A percentile compares a stretch with the other conserved stretches of the same genome.
phyloP scores from a whole-genome alignment of 192 early-diverging fungal genomes.

The Entomortierella parvispora region DNA sequence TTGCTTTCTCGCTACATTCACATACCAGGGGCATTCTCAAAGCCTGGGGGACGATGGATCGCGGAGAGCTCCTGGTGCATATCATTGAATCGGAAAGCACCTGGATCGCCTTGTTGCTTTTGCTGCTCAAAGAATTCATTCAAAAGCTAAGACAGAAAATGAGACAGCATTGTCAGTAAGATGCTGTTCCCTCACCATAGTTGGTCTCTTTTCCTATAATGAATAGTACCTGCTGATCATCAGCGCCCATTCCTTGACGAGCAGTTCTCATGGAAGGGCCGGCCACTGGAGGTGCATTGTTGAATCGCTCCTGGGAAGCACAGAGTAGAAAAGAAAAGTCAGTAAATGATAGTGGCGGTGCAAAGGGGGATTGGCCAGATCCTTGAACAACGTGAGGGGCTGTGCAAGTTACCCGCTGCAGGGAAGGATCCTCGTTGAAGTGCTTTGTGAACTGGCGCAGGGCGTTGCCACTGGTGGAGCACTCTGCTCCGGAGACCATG shows the following conservation, averaged over 20 bases:
- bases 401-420: conserved; percentile 79
- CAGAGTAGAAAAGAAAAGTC: background rate
- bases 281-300: conserved; percentile 7
- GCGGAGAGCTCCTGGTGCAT: conserved; percentile 48
- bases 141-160: conserved; percentile 17
- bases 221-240: conserved; percentile 44
- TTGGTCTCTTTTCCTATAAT: too few species aligned
- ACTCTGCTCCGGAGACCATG: conserved; percentile 72
- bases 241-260: conserved; percentile 30
- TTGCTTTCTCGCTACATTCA: background rate
- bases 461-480: conserved; percentile 76
- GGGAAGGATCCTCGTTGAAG: conserved; percentile 77
- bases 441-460: conserved; percentile 85
- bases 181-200: too few species aligned
- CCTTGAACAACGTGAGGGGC: too few species aligned
- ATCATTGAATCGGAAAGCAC: conserved; percentile 37
- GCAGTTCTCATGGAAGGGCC: conserved; percentile 37
- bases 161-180: background rate
- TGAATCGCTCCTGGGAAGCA: conserved; percentile 21
- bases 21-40: conserved; percentile 43
- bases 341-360: background rate
- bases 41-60: conserved; percentile 35
- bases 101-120: conserved; percentile 35
- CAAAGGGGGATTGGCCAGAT: too few species aligned
- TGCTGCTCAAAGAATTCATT: conserved; percentile 48